Conservation (phyloP, 805 yeast genomes). For the Candida manassasensis region DNA sequence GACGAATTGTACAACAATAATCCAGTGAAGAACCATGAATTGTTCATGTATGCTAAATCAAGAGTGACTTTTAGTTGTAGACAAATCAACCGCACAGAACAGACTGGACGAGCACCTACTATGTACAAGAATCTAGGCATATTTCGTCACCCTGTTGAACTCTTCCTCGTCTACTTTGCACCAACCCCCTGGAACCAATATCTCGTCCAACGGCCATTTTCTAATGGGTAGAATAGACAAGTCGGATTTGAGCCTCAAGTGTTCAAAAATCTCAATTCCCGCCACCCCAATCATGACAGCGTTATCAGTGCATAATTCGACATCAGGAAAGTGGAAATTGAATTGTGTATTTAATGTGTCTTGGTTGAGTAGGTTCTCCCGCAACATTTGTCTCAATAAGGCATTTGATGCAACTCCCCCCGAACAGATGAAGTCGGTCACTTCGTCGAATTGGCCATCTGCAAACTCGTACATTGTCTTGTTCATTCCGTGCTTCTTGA, state of each 20-base stretch:
- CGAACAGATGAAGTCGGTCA: constrained; percentile 66
- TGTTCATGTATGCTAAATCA: too few species aligned
- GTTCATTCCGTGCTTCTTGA: constrained; percentile 29
- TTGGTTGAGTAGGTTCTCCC: constrained; percentile 27
- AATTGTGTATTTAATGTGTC: constrained; percentile 8
- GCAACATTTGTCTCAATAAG: constrained; percentile 47
- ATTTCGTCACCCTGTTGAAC: constrained; percentile 9
- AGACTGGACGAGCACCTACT: not conserved
- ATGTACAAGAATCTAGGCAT: constrained; percentile 4
- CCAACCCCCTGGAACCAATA: constrained; percentile 53
- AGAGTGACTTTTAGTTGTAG: too few species aligned
- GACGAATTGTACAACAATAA: too few species aligned
- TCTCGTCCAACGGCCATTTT: constrained; percentile 74
- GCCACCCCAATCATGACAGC: constrained; percentile 98
- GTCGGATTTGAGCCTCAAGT: constrained; percentile 42
- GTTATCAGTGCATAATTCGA: constrained; percentile 82
- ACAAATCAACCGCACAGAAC: not conserved
- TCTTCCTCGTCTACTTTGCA: constrained; percentile 17
- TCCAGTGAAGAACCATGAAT: not conserved
- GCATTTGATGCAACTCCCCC: constrained; percentile 92
- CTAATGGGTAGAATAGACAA: constrained; percentile 59
- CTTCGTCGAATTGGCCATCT: constrained; percentile 37
- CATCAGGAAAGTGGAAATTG: constrained; percentile 62
- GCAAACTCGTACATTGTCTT: constrained; percentile 15
- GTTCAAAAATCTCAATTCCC: constrained; percentile 80